phyloP scores from a whole-genome alignment of 129 eudicot species.

The Tanacetum coccineum region DNA sequence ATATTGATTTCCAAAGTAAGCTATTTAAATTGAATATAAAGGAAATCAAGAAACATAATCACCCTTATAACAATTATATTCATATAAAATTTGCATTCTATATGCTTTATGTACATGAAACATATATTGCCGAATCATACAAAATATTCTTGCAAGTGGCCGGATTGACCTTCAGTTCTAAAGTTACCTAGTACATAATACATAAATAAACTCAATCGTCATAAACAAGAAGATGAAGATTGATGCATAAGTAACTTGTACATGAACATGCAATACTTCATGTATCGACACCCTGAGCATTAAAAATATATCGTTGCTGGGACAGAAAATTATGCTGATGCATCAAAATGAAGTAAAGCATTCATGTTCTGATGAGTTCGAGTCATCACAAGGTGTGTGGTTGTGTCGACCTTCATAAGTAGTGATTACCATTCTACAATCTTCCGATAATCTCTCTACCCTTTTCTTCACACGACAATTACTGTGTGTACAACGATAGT shows the following conservation, averaged over 20 bases:
- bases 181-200: slow-evolving; percentile 21
- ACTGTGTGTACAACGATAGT: slow-evolving; percentile 67
- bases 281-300: slow-evolving; percentile 3
- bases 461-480: slow-evolving; percentile 83
- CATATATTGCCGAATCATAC: slow-evolving; percentile 21
- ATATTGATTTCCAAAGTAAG: no score
- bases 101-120: slow-evolving; percentile 27
- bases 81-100: slow-evolving; percentile 21
- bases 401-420: slow-evolving; percentile 84
- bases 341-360: slow-evolving; percentile 58
- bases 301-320: slow-evolving; percentile 2
- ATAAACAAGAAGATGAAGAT: slow-evolving; percentile 29
- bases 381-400: slow-evolving; percentile 71
- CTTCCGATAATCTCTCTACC: slow-evolving; percentile 74
- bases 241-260: slow-evolving; percentile 22
- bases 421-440: slow-evolving; percentile 79
- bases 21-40: no score
- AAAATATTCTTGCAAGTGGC: slow-evolving; percentile 14
- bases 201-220: slow-evolving; percentile 22
- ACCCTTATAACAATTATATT: slow-evolving; percentile 2
- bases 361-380: slow-evolving; percentile 66
- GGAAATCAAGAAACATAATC: neutral
- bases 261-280: slow-evolving; percentile 18
- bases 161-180: slow-evolving; percentile 12
- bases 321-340: slow-evolving; percentile 15